A percentile compares a stretch with the other conserved stretches of the same genome.
phyloP scores from a whole-genome alignment of 2,329 filamentous ascomycete genomes.

The Xylariaceae sp. region DNA sequence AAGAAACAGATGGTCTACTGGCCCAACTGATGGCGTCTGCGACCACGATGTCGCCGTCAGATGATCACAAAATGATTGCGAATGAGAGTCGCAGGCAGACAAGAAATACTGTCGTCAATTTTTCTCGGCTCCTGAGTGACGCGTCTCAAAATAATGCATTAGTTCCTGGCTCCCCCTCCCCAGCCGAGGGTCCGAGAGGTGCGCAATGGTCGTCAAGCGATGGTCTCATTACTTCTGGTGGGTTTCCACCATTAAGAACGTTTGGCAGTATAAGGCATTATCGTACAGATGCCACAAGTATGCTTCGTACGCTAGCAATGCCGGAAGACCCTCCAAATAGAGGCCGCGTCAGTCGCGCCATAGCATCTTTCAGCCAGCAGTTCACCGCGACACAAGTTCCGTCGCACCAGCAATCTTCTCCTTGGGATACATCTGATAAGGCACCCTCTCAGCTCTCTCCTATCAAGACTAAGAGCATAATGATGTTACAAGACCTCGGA shows the following conservation, averaged over 20 bases:
- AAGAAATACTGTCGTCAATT: slow-evolving; percentile 13
- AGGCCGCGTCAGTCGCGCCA: slow-evolving; percentile 9
- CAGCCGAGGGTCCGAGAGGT: slow-evolving; percentile 13
- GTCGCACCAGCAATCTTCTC: neutral
- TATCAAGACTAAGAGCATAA: slow-evolving; percentile 18
- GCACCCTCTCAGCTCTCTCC: slow-evolving; percentile 8
- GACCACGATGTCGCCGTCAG: slow-evolving; percentile 7
- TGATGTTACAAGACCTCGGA: slow-evolving; percentile 19
- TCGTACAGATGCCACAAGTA: slow-evolving; percentile 9
- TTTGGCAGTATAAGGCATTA: slow-evolving; percentile 11
- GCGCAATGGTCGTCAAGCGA: slow-evolving; percentile 13
- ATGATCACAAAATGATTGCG: neutral
- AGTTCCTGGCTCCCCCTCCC: slow-evolving; percentile 12
- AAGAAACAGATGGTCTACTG: slow-evolving; percentile 43
- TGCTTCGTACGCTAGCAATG: slow-evolving; percentile 7
- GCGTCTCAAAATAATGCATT: slow-evolving; percentile 11
- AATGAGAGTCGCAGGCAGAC: neutral
- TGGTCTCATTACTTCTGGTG: slow-evolving; percentile 12
- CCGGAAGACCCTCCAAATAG: slow-evolving; percentile 1
- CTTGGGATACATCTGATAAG: slow-evolving; percentile 1
- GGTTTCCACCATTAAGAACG: slow-evolving; percentile 7
- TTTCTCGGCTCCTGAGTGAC: slow-evolving; percentile 17
- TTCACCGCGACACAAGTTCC: slow-evolving; percentile 3
- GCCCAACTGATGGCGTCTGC: slow-evolving; percentile 34
- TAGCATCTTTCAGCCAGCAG: slow-evolving; percentile 12